Percentiles rank a stretch among this genome's conserved stretches.
Conservation (phyloP, 2,329 filamentous ascomycete species). For the Sporothrix mexicana region DNA sequence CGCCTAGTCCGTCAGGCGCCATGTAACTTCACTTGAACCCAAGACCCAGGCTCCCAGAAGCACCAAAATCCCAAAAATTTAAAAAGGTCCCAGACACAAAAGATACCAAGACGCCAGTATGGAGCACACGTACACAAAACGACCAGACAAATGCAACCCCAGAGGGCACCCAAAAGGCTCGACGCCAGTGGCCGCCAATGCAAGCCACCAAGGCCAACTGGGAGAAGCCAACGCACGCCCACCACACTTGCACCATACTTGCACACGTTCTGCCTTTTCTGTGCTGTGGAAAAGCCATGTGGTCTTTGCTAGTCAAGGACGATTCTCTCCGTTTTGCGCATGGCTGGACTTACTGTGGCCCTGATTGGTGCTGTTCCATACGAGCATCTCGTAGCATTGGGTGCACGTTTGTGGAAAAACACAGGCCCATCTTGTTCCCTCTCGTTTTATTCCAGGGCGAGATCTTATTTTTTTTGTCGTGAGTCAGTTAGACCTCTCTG, state of each 20-base stretch:
- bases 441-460: too few species aligned
- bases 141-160: neutral
- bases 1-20: constrained; percentile 8
- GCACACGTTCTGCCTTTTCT: neutral
- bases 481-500: neutral
- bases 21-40: constrained; percentile 3
- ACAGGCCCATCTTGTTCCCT: too few species aligned
- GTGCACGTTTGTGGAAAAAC: constrained; percentile 18
- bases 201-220: neutral
- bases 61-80: too few species aligned
- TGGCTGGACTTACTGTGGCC: neutral
- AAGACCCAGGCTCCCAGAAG: neutral
- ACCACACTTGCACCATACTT: neutral
- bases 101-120: too few species aligned
- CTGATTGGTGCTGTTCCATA: neutral
- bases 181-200: neutral
- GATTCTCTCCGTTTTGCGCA: neutral
- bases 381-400: neutral
- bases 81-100: too few species aligned
- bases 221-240: constrained; percentile 2
- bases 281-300: constrained; percentile 23
- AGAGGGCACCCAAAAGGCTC: neutral
- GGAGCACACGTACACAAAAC: too few species aligned
- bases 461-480: neutral
- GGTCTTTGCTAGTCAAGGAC: neutral